Evolutionary conservation across 306 rosid species (phyloP), one percentile per base, ranked within the genome.

Genomic region (Cucurbita maxima): DNA sequence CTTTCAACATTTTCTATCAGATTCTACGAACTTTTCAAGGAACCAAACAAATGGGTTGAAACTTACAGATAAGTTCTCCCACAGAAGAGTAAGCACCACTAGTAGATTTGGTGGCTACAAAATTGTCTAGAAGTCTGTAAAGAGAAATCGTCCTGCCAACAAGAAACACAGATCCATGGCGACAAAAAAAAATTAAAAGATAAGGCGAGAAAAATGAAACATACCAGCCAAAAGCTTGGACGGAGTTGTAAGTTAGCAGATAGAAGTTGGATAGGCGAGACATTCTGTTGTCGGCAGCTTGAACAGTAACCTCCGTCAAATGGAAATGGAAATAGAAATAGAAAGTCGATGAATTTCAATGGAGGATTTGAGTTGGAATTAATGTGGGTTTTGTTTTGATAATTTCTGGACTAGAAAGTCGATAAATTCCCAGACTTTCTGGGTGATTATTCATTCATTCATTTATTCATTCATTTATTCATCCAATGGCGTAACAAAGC

Each of bases 181-280:
- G 41, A 74, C 8, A 9, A 11, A 43, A 5, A 40, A 3, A n/a
- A 25, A 76, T 47, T 15, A 20, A 64, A 47, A 50, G 47, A 55
- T 19, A 30, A 6, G 37, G 6, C 13, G 47, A 52, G 52, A 71
- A 37, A 74, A 74, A 15, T 30, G n/a, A 45, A 51, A 30, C 9
- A 58, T 47, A 85, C 98, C 98, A 90, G 83, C 88, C 95, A 12
- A 83, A 34, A 0, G 92, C 84, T 71, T 91, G 96, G 73, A 85
- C 75, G 67, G 88, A 78, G 67, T 94, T 91, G 97, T 89, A 94
- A 64, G 91, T 66, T 14, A 84, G 72, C 25, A 94, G 95, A 82
- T 85, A 91, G 71, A 80, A 80, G 5, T 80, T 77, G 41, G 92
- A 85, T 36, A 37, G 57, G 18, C 58, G 51, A 80, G 79, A 20